These are phyloP conservation scores for Sporothrix pseudoabietina DNA, from an alignment of 2,329 filamentous ascomycete species.

Conservation along the genomic window DNA sequence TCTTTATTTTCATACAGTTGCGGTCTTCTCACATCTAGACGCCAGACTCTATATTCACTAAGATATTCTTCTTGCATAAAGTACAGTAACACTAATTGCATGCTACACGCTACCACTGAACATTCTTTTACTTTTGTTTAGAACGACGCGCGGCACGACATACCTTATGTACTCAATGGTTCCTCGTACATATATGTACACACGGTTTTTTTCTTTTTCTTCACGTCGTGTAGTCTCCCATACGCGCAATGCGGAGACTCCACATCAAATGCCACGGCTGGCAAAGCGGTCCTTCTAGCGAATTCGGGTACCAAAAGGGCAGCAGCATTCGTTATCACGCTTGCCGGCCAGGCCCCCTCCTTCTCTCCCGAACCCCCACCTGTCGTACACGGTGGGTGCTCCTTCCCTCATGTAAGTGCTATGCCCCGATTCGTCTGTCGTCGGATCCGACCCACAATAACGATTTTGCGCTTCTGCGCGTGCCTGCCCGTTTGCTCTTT, in stretches of 20 bases:
- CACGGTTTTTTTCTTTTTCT: too few species aligned
- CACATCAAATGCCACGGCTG: conserved; percentile 2
- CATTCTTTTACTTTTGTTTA: background rate
- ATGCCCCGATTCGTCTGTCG: conserved; percentile 12
- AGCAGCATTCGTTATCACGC: conserved; percentile 14
- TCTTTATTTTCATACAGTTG: background rate
- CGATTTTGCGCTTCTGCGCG: background rate
- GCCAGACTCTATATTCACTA: background rate
- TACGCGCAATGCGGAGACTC: background rate
- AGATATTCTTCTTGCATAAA: background rate
- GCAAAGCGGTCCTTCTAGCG: background rate
- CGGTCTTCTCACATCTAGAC: background rate
- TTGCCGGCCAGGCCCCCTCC: conserved; percentile 13
- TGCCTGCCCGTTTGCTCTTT: background rate
- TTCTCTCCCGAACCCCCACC: background rate
- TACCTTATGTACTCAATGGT: too few species aligned
- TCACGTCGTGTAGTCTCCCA: background rate
- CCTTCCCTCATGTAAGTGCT: conserved; percentile 22
- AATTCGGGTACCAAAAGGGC: background rate
- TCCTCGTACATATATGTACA: background rate
- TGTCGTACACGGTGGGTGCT: background rate
- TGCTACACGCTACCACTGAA: background rate
- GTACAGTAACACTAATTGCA: background rate
- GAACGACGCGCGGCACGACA: background rate
- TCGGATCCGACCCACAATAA: background rate